Base-by-base conservation (phyloP, 768 basidiomycete species). In the Pholiota conissans region DNA sequence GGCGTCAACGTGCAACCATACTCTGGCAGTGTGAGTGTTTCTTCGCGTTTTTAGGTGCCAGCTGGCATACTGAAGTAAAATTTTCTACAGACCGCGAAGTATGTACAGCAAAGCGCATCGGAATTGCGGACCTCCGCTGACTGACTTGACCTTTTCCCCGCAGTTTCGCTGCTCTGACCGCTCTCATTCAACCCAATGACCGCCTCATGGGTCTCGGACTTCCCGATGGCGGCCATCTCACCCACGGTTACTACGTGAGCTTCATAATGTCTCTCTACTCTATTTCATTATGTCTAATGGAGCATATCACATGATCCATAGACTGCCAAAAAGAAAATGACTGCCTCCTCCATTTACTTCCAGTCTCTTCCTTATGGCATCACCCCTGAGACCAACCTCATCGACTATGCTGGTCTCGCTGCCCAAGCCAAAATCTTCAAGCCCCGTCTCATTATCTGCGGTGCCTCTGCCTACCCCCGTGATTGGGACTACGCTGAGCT, bases 241-340 rank as follows among this genome's bases (percentile, higher is more conserved):
- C 95, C 30, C 96, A 98, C 71, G 96, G 96, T 28, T 96, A 96
- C 81, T 99, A 95, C 76, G 90, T 91, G 67, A 64, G 86, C 78
- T 24, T 32, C 42, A 37, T 8, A 52, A 46, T 53, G n/a, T 37
- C 27, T 8, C 45, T 52, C 47, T 20, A 7, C 14, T 34, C 11
- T 27, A 5, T 50, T n/a, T 10, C 8, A 3, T 28, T 18, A 5
- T 18, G 37, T 14, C 1, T 39, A 39, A 39, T 18, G 3, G n/a
- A 45, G 13, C 18, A 11, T 9, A 20, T 45, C 30, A 58, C 51
- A 46, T 61, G 56, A 49, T 61, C 27, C 57, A 16, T 65, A 93
- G 91, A 96, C 94, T 56, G 93, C 94, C 58, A 98, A 98, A 80
- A 97, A 98, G 83, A 98, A 99, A 78, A 98, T 99, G 88, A 98